Percentiles rank a stretch among this genome's conserved stretches.
phyloP scores from a whole-genome alignment of 306 rosid species.

The Astragalus glycyphyllos region DNA sequence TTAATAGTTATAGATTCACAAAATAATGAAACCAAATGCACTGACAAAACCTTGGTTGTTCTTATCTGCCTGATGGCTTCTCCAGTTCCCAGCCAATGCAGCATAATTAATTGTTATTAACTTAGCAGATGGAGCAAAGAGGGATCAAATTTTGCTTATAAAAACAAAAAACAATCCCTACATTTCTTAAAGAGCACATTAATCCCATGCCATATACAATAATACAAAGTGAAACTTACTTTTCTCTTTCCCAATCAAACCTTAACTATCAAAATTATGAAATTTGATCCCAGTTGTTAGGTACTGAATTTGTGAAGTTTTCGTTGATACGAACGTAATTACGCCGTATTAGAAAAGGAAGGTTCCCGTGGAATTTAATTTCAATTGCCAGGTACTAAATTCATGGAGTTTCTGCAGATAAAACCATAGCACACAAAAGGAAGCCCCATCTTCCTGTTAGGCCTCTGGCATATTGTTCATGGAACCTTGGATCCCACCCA shows the following conservation, averaged over 20 bases:
- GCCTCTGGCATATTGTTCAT: background rate
- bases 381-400: conserved; percentile 3
- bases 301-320: background rate
- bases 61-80: conserved; percentile 4
- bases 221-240: background rate
- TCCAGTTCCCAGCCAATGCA: conserved; percentile 1
- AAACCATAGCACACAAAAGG: conserved; percentile 12
- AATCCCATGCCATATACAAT: background rate
- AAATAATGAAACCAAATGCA: background rate
- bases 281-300: background rate
- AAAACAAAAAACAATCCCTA: background rate
- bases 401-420: background rate
- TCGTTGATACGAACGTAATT: background rate
- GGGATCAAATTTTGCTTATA: background rate
- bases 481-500: background rate
- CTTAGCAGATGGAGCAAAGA: conserved; percentile 5
- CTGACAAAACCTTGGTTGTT: conserved; percentile 9
- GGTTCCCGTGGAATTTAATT: background rate
- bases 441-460: conserved; percentile 22
- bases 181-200: background rate
- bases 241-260: background rate
- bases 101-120: background rate
- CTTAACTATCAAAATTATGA: conserved; percentile 3
- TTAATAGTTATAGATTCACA: no score
- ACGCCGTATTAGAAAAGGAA: background rate